Evolutionary conservation across 2,329 filamentous ascomycete species (phyloP).

Genomic region (Botryotinia narcissicola): DNA sequence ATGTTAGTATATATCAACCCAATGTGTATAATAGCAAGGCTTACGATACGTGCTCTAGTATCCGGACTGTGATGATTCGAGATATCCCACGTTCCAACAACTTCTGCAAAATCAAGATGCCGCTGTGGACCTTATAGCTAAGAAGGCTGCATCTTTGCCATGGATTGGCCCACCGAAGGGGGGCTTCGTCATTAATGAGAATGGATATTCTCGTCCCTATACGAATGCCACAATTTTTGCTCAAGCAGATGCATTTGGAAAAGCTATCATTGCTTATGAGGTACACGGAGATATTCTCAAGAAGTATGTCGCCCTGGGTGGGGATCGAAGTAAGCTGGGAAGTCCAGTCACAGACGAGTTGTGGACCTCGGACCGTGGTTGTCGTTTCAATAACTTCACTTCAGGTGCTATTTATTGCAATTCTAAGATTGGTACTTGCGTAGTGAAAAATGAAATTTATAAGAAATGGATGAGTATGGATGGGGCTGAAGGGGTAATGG

Average conservation of each 20-base stretch:
- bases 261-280: conserved; percentile 12
- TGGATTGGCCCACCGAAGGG: conserved; percentile 10
- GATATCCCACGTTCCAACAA: conserved; percentile 8
- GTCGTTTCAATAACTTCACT: conserved; percentile 5
- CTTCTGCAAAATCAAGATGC: conserved; percentile 11
- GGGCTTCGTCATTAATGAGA: conserved; percentile 2
- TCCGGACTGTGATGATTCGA: conserved; percentile 1
- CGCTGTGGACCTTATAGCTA: conserved; percentile 4
- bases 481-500: conserved; percentile 6
- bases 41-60: background rate
- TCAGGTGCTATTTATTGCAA: conserved; percentile 10
- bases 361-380: conserved; percentile 1
- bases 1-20: background rate
- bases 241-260: conserved; percentile 10
- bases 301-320: background rate
- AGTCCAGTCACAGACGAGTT: conserved; percentile 4
- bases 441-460: background rate
- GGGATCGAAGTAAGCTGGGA: conserved; percentile 7
- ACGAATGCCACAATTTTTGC: conserved; percentile 10
- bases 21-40: background rate
- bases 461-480: conserved; percentile 11
- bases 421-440: conserved; percentile 5
- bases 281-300: conserved; percentile 14
- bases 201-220: conserved; percentile 10
- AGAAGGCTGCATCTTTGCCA: conserved; percentile 6